Conservation (phyloP, 345 rosid species). For the Cochlearia excelsa region DNA sequence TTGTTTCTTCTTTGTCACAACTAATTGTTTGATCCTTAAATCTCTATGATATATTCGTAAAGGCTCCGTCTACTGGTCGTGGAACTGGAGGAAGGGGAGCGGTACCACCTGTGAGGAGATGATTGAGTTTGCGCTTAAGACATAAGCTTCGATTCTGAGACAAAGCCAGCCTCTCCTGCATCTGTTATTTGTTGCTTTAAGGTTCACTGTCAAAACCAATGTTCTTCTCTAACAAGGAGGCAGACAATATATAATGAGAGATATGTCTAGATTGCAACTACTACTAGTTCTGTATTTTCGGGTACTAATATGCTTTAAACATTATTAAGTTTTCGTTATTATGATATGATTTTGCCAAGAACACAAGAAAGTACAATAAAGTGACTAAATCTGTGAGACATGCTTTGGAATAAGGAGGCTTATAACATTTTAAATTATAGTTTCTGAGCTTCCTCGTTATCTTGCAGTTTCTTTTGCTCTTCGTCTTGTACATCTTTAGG, state of each 20-base stretch:
- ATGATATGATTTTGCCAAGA: not conserved
- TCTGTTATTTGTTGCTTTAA: slow-evolving; percentile 25
- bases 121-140: slow-evolving; percentile 21
- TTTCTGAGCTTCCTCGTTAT: slow-evolving; percentile 42
- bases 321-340: slow-evolving; percentile 6
- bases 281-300: slow-evolving; percentile 22
- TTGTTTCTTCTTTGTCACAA: slow-evolving; percentile 13
- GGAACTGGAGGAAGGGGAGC: slow-evolving; percentile 82
- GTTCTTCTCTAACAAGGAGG: slow-evolving; percentile 15
- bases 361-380: too few relatives aligned
- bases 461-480: slow-evolving; percentile 55
- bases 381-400: not conserved
- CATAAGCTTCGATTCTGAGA: slow-evolving; percentile 24
- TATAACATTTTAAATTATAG: slow-evolving; percentile 17
- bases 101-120: slow-evolving; percentile 79
- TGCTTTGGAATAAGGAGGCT: not conserved
- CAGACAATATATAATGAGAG: slow-evolving; percentile 21
- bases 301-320: slow-evolving; percentile 12
- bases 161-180: slow-evolving; percentile 17
- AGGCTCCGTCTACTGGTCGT: slow-evolving; percentile 83
- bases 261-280: slow-evolving; percentile 6
- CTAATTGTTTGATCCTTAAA: slow-evolving; percentile 19
- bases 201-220: slow-evolving; percentile 26
- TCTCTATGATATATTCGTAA: slow-evolving; percentile 10
- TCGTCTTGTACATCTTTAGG: slow-evolving; percentile 51